These are phyloP conservation scores for Alternaria sp. DNA, from an alignment of 2,329 filamentous ascomycete species.

Conservation along the genomic window DNA sequence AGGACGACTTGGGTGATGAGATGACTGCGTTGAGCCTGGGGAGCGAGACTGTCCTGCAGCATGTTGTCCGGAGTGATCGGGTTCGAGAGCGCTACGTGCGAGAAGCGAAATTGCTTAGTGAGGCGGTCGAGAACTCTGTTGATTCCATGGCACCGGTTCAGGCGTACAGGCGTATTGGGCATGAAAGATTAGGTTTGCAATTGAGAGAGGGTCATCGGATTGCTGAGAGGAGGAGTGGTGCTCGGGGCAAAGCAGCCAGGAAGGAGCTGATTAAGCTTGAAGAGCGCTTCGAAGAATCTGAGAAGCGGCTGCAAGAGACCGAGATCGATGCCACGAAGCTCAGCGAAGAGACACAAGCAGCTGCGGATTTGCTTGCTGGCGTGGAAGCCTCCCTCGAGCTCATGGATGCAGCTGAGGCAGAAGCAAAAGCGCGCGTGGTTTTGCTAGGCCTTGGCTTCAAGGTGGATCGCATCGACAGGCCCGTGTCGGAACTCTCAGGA, in stretches of 20 bases:
- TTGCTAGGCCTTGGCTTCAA: constrained; percentile 75
- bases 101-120: constrained; percentile 67
- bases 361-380: constrained; percentile 71
- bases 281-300: constrained; percentile 66
- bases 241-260: constrained; percentile 75
- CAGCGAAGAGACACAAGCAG: constrained; percentile 71
- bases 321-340: constrained; percentile 63
- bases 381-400: constrained; percentile 71
- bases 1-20: constrained; percentile 36
- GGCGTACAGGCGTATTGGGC: constrained; percentile 66
- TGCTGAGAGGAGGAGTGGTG: constrained; percentile 74
- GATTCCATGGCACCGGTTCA: constrained; percentile 65
- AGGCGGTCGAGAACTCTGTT: constrained; percentile 62
- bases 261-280: constrained; percentile 75
- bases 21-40: constrained; percentile 32
- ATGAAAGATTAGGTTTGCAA: constrained; percentile 66
- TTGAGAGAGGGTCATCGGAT: constrained; percentile 76
- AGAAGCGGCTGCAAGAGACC: constrained; percentile 57
- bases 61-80: constrained; percentile 65
- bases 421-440: constrained; percentile 66
- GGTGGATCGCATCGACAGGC: constrained; percentile 64
- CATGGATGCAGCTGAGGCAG: constrained; percentile 66
- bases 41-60: constrained; percentile 64
- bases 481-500: constrained; percentile 72
- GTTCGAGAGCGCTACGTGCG: constrained; percentile 62